Base-by-base conservation (phyloP, 148 eudicot species). In the Chenopodium berlandieri region DNA sequence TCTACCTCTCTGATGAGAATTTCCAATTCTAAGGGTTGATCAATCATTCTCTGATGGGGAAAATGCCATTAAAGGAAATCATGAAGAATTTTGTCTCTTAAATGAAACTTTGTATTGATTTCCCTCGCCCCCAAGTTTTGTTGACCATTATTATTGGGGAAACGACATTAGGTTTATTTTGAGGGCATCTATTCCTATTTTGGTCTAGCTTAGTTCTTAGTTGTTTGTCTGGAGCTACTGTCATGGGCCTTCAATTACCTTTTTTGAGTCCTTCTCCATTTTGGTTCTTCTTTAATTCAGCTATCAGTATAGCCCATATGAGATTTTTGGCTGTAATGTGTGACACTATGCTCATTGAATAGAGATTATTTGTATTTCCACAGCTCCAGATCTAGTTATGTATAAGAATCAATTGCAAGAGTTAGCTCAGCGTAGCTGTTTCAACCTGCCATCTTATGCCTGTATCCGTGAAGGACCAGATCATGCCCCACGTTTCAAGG, bases 371-470 rank as follows among this genome's bases (percentile, higher is more conserved):
- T 47, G 48, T 27, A 30, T 23, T 27, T 79, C 63, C 77, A 56
- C 71, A 71, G 68, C 58, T 56, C 32, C 64, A 44, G 67, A 54
- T 78, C 71, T 69, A 86, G 86, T 71, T 52, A 89, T 88, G 91
- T 89, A 86, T 79, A 89, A 91, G 78, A 88, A 86, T 82, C 94
- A 89, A 73, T 77, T 91, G 76, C 94, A 91, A 86, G 89, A 84
- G 84, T 82, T 89, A 82, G 91, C 93, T 79, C 93, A 90, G 78
- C 87, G 89, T 63, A 90, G 92, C 80, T 86, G 90, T 82, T 85
- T 91, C 86, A 87, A 89, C 72, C 85, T 91, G 73, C 91, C 94
- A 27, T 86, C 90, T 48, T 91, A 91, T 83, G 85, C 90, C 50
- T 84, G 89, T 84, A 72, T 86, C 50, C 89, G 90, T 52, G 94